phyloP scores from a whole-genome alignment of 1,284 basidiomycete species.

The Ustilago nuda region DNA sequence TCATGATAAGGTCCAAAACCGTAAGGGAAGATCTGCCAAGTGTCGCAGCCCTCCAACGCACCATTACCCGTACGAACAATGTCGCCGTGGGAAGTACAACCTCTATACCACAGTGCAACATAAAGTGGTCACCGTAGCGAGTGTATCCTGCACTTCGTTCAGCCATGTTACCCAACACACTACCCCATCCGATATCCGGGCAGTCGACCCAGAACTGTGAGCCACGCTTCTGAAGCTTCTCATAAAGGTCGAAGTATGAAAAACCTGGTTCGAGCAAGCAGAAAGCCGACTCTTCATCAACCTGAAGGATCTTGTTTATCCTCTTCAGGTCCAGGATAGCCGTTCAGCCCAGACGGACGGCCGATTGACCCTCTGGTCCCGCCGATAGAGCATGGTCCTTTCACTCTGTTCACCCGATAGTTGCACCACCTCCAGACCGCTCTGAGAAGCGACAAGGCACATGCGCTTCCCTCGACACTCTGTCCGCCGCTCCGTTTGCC shows the following conservation, averaged over 20 bases:
- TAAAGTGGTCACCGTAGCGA: conserved; percentile 45
- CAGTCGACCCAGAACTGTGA: conserved; percentile 55
- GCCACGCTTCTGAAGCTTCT: conserved; percentile 45
- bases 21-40: conserved; percentile 53
- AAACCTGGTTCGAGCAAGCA: conserved; percentile 55
- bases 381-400: conserved; percentile 13
- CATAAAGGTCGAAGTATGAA: conserved; percentile 59
- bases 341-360: conserved; percentile 49
- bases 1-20: conserved; percentile 54
- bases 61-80: conserved; percentile 56
- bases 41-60: conserved; percentile 40
- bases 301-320: conserved; percentile 56
- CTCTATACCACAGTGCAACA: conserved; percentile 55
- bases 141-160: conserved; percentile 53
- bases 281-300: conserved; percentile 50
- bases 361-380: conserved; percentile 54
- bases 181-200: conserved; percentile 46
- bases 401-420: no score
- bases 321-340: conserved; percentile 47
- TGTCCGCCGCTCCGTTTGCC: no score
- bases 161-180: conserved; percentile 47
- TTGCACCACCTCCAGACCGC: no score
- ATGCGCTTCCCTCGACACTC: no score
- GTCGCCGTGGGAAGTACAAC: conserved; percentile 54
- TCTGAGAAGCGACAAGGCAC: no score